Evolutionary conservation across 768 basidiomycete species (phyloP).

Genomic region (Saitozyma sp.): DNA sequence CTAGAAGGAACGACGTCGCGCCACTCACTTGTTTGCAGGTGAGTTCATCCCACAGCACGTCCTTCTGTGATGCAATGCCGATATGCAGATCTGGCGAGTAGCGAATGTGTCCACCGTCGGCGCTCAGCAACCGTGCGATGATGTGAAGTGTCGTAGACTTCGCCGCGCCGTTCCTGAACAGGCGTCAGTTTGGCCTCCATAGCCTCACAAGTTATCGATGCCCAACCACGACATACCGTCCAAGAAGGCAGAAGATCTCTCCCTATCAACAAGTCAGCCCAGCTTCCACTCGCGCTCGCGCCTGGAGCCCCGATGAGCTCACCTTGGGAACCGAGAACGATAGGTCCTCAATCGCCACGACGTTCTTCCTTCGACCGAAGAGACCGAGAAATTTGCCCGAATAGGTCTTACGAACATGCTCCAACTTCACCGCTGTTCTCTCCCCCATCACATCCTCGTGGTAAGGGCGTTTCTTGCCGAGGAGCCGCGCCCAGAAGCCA

Average conservation of each 20-base stretch:
- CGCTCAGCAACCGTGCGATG: constrained; percentile 64
- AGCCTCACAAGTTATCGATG: too few relatives aligned
- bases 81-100: constrained; percentile 60
- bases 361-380: constrained; percentile 36
- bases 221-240: constrained; percentile 52
- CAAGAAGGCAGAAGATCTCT: constrained; percentile 75
- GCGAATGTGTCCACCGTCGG: constrained; percentile 61
- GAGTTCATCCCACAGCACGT: constrained; percentile 75
- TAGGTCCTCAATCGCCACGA: constrained; percentile 68
- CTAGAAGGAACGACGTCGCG: not conserved
- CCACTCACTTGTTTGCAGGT: constrained; percentile 58
- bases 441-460: constrained; percentile 2
- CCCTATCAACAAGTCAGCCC: constrained; percentile 24
- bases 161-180: constrained; percentile 60
- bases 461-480: not conserved
- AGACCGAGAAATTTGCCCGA: constrained; percentile 20
- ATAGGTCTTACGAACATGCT: constrained; percentile 24
- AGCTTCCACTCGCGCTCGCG: constrained; percentile 1
- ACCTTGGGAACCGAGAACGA: constrained; percentile 67
- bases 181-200: too few relatives aligned
- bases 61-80: constrained; percentile 80
- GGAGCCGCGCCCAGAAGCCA: constrained; percentile 8
- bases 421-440: constrained; percentile 19
- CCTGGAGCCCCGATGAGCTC: constrained; percentile 1
- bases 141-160: constrained; percentile 73